Conservation (phyloP, 106 monocot species). For the Dioscorea alata region DNA sequence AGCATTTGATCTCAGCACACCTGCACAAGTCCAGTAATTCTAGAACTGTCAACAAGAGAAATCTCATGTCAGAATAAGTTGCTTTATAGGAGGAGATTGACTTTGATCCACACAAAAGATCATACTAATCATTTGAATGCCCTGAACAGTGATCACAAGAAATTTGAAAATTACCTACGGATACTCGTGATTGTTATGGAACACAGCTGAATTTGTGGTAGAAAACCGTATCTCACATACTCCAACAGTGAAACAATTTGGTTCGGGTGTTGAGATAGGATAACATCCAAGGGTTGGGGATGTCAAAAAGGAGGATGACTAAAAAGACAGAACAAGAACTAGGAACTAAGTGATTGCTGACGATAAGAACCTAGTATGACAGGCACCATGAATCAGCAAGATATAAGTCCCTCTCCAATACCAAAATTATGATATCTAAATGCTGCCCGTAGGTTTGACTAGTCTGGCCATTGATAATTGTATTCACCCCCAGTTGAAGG, state of each 20-base stretch:
- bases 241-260: constrained; percentile 78
- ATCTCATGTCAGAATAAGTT: not conserved
- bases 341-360: not conserved
- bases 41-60: constrained; percentile 50
- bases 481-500: constrained; percentile 62
- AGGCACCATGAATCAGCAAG: constrained; percentile 91
- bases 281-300: constrained; percentile 80
- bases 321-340: constrained; percentile 4
- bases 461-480: constrained; percentile 57
- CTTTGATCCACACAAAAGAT: not conserved
- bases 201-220: constrained; percentile 69
- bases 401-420: constrained; percentile 67
- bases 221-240: constrained; percentile 79
- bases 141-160: no score
- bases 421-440: constrained; percentile 77
- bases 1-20: constrained; percentile 65
- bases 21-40: constrained; percentile 79
- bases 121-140: no score
- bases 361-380: constrained; percentile 66
- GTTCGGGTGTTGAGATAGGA: constrained; percentile 79
- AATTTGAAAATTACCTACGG: constrained; percentile 40
- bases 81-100: not conserved
- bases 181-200: constrained; percentile 78
- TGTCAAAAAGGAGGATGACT: constrained; percentile 8
- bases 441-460: constrained; percentile 58